A percentile compares a stretch with the other conserved stretches of the same genome.
These are phyloP conservation scores for Yamadazyma atlantica DNA, from an alignment of 1,139 yeast species.

Conservation along the genomic window DNA sequence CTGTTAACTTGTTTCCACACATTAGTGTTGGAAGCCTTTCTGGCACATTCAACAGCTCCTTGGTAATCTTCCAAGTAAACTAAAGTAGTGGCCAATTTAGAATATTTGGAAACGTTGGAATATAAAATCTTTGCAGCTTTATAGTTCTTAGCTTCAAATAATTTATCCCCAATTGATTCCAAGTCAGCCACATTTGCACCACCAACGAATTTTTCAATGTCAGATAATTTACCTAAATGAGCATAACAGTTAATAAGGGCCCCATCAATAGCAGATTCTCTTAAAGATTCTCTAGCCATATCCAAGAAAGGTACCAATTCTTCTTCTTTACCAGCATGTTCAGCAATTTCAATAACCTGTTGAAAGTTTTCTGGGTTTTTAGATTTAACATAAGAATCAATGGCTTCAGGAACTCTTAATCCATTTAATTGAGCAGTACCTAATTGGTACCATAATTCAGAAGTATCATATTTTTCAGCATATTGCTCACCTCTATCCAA, in stretches of 20 bases:
- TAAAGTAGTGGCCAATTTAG: slow-evolving; percentile 91
- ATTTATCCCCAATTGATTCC: slow-evolving; percentile 88
- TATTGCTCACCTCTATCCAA: slow-evolving; percentile 93
- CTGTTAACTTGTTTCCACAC: slow-evolving; percentile 98
- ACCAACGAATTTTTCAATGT: slow-evolving; percentile 79
- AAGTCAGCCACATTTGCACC: slow-evolving; percentile 92
- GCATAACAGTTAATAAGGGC: slow-evolving; percentile 89
- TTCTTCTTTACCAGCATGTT: slow-evolving; percentile 94
- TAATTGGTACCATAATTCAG: slow-evolving; percentile 91
- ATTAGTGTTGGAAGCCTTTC: slow-evolving; percentile 90
- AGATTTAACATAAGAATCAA: slow-evolving; percentile 85
- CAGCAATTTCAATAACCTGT: slow-evolving; percentile 92
- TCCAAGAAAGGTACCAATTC: slow-evolving; percentile 83
- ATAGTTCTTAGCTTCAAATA: slow-evolving; percentile 79
- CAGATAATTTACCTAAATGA: slow-evolving; percentile 67
- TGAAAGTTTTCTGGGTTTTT: slow-evolving; percentile 88
- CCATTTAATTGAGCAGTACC: slow-evolving; percentile 98
- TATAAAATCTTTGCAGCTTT: slow-evolving; percentile 90
- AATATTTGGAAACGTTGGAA: slow-evolving; percentile 86
- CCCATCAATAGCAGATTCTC: slow-evolving; percentile 93
- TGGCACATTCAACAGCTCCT: slow-evolving; percentile 97
- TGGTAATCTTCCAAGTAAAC: slow-evolving; percentile 92
- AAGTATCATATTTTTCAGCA: slow-evolving; percentile 83
- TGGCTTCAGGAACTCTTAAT: slow-evolving; percentile 87
- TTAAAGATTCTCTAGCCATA: slow-evolving; percentile 91